phyloP scores from a whole-genome alignment of 768 basidiomycete species.

The Lentinus tigrinus region DNA sequence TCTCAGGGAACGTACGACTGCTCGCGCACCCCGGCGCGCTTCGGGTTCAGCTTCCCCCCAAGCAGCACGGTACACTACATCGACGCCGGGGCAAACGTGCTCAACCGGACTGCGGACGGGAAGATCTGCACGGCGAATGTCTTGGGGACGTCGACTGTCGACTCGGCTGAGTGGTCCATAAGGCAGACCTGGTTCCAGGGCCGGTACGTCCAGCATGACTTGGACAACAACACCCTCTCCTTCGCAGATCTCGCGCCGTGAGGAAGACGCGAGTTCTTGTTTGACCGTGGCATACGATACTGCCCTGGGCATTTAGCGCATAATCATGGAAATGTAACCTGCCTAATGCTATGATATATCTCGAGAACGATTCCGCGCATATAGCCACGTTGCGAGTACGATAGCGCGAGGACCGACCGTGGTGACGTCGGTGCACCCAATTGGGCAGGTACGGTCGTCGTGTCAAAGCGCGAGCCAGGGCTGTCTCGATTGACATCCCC shows the following conservation, averaged over 20 bases:
- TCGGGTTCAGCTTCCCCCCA: conserved; percentile 18
- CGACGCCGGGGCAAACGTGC: conserved; percentile 9
- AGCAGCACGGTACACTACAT: conserved; percentile 14
- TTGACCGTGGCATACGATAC: too few relatives aligned
- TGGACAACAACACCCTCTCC: conserved; percentile 8
- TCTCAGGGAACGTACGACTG: conserved; percentile 16
- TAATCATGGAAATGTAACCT: too few relatives aligned
- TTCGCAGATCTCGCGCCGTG: conserved; percentile 4
- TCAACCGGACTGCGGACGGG: conserved; percentile 16
- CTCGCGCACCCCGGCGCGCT: conserved; percentile 6
- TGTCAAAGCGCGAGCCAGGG: too few relatives aligned
- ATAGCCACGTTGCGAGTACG: too few relatives aligned
- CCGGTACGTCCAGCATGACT: conserved; percentile 14
- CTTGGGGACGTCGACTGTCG: conserved; percentile 12
- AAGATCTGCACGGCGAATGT: conserved; percentile 13
- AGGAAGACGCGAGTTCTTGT: neutral
- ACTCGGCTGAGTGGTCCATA: conserved; percentile 7
- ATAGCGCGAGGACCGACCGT: too few relatives aligned
- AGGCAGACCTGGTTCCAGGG: conserved; percentile 19
- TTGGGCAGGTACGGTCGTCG: too few relatives aligned
- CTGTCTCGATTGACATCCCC: too few relatives aligned
- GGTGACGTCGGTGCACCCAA: too few relatives aligned
- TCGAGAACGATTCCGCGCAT: too few relatives aligned
- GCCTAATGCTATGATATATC: too few relatives aligned
- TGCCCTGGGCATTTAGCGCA: too few relatives aligned